phyloP scores from a whole-genome alignment of 2,329 filamentous ascomycete genomes.

The Camillea tinctor region DNA sequence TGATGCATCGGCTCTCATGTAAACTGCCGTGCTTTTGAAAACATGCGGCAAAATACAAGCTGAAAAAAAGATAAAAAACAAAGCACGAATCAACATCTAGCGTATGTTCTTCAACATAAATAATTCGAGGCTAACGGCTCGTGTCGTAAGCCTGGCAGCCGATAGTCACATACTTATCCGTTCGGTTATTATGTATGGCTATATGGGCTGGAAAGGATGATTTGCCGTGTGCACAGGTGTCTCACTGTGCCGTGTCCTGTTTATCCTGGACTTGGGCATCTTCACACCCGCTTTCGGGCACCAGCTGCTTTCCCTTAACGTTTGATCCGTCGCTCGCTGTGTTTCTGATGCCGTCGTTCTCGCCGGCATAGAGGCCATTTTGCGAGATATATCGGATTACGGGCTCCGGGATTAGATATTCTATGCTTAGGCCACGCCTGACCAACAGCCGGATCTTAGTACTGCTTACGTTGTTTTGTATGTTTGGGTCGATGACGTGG shows the following conservation, averaged over 20 bases:
- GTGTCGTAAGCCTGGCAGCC: neutral
- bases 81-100: neutral
- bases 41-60: neutral
- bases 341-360: conserved; percentile 9
- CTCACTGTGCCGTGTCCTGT: neutral
- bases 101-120: neutral
- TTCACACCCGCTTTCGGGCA: neutral
- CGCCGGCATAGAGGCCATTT: conserved; percentile 55
- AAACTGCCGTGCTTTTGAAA: neutral
- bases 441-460: conserved; percentile 80
- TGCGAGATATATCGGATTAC: conserved; percentile 46
- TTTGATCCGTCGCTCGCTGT: neutral
- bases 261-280: neutral
- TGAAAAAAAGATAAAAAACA: neutral
- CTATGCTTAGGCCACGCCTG: conserved; percentile 74
- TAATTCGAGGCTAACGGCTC: neutral
- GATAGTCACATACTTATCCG: neutral
- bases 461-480: conserved; percentile 81
- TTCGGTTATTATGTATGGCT: neutral
- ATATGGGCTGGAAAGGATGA: neutral
- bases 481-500: conserved; percentile 83
- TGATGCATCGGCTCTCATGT: neutral
- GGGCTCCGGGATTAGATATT: conserved; percentile 30
- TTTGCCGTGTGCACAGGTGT: neutral
- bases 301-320: neutral